phyloP scores from a whole-genome alignment of 2,329 filamentous ascomycete species.

The Tolypocladium tundrense region DNA sequence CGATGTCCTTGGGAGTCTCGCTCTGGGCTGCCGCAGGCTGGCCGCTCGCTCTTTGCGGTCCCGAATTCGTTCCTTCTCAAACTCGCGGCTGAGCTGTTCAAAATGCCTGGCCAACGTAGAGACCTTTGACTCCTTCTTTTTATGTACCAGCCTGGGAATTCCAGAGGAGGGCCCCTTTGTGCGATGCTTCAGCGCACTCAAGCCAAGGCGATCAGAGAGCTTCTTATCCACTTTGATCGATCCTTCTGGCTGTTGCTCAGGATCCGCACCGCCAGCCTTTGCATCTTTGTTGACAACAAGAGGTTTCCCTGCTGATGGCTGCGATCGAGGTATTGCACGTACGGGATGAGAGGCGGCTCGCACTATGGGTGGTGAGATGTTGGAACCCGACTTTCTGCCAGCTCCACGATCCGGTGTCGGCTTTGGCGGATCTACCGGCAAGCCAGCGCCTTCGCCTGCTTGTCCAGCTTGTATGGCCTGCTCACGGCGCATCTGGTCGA shows the following conservation, averaged over 20 bases:
- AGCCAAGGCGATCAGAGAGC: constrained; percentile 60
- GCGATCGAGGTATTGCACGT: constrained; percentile 33
- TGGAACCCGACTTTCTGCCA: constrained; percentile 34
- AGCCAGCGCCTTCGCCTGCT: constrained; percentile 1
- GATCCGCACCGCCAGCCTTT: constrained; percentile 15
- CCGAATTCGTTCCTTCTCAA: constrained; percentile 84
- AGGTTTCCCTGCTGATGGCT: constrained; percentile 33
- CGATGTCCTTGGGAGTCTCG: constrained; percentile 73
- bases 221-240: constrained; percentile 58
- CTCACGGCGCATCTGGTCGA: constrained; percentile 42
- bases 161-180: constrained; percentile 56
- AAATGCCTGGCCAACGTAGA: constrained; percentile 92
- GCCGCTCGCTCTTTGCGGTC: constrained; percentile 75
- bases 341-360: constrained; percentile 43
- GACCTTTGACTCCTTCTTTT: constrained; percentile 66
- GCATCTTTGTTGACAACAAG: constrained; percentile 24
- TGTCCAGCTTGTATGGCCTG: constrained; percentile 22
- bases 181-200: constrained; percentile 52
- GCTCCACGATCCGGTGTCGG: constrained; percentile 22
- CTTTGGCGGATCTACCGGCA: constrained; percentile 12
- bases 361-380: constrained; percentile 40
- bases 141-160: constrained; percentile 79
- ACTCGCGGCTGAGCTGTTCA: constrained; percentile 91
- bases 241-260: constrained; percentile 22
- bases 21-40: constrained; percentile 62